Evolutionary conservation across 164 flowering plant species (phyloP).

Genomic region (Pachysandra terminalis): DNA sequence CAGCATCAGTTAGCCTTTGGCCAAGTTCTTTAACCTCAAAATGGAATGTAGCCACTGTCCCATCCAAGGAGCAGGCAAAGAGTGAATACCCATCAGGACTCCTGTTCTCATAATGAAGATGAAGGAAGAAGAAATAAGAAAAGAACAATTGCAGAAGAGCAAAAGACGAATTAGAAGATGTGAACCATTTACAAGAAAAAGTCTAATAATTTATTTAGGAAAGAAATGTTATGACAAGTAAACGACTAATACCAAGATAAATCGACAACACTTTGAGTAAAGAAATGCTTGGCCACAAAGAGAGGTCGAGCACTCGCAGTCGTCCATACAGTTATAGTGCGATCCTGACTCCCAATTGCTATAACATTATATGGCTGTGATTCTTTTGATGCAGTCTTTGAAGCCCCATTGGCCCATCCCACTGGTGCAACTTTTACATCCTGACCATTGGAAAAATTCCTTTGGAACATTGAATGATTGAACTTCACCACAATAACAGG

Average conservation of each 20-base stretch:
- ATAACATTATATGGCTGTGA: conserved; percentile 87
- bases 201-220: background rate
- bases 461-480: conserved; percentile 95
- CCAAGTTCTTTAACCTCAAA: conserved; percentile 94
- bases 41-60: conserved; percentile 87
- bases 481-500: conserved; percentile 93
- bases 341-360: conserved; percentile 98
- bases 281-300: conserved; percentile 97
- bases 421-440: conserved; percentile 57
- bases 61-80: conserved; percentile 98
- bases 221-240: background rate
- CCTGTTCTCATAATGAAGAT: conserved; percentile 43
- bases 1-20: conserved; percentile 65
- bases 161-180: background rate
- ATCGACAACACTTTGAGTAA: conserved; percentile 94
- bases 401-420: conserved; percentile 87
- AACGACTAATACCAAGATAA: conserved; percentile 66
- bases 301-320: conserved; percentile 99
- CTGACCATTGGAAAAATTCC: conserved; percentile 44
- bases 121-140: background rate
- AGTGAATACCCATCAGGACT: conserved; percentile 98
- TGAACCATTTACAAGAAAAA: conserved; percentile 2
- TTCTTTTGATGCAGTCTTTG: conserved; percentile 69
- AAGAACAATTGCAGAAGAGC: conserved; percentile 1
- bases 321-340: conserved; percentile 98